Percentiles rank a stretch among this genome's conserved stretches.
Evolutionary conservation across 768 basidiomycete species (phyloP).

Genomic region (Boletus sp.): DNA sequence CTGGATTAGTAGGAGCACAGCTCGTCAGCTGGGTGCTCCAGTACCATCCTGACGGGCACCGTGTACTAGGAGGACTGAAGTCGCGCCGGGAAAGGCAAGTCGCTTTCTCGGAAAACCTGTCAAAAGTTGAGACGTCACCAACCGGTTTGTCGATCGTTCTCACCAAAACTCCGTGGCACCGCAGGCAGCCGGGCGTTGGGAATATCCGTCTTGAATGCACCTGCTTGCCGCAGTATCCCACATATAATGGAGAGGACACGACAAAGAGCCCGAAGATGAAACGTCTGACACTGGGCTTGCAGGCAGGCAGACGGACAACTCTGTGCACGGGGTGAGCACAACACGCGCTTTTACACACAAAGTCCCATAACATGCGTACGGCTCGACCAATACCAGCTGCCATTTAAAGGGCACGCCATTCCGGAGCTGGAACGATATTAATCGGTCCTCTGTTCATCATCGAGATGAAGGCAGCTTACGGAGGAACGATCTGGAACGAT

Average conservation of each 20-base stretch:
- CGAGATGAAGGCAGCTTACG: slow-evolving; percentile 8
- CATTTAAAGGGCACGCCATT: slow-evolving; percentile 7
- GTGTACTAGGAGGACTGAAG: neutral
- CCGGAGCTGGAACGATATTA: slow-evolving; percentile 4
- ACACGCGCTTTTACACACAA: neutral
- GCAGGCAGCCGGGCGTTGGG: neutral
- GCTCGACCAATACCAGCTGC: slow-evolving; percentile 18
- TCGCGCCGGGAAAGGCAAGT: slow-evolving; percentile 10
- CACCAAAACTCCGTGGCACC: slow-evolving; percentile 10
- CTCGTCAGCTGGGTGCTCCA: slow-evolving; percentile 4
- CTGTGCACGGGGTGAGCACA: slow-evolving; percentile 5
- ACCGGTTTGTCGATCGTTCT: neutral
- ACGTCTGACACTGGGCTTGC: neutral
- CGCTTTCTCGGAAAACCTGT: slow-evolving; percentile 14
- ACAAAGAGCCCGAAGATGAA: neutral
- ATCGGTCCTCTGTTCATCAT: neutral
- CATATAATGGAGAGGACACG: slow-evolving; percentile 6
- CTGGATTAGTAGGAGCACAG: slow-evolving; percentile 15
- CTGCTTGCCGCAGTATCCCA: slow-evolving; percentile 4
- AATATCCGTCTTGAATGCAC: neutral
- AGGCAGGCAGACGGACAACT: slow-evolving; percentile 14
- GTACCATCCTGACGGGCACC: slow-evolving; percentile 21
- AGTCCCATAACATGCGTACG: neutral
- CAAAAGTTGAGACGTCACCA: neutral
- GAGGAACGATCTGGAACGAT: slow-evolving; percentile 6